Conservation (phyloP, 208 protist genomes). For the Crithidia brevicula region DNA sequence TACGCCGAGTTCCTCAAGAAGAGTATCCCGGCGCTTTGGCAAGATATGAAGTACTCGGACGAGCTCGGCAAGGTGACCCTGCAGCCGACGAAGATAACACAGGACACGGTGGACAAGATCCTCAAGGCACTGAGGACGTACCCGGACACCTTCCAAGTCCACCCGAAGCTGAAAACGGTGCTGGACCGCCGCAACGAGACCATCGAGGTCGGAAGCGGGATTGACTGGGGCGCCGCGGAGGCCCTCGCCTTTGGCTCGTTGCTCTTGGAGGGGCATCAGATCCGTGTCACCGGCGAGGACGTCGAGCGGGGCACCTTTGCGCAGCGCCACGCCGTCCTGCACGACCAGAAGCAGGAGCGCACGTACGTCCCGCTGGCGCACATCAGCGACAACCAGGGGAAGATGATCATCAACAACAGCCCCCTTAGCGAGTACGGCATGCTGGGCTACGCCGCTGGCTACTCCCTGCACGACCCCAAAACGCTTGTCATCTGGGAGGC, state of each 20-base stretch:
- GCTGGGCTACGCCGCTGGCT: slow-evolving; percentile 97
- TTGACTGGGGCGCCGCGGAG: slow-evolving; percentile 96
- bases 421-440: slow-evolving; percentile 97
- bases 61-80: slow-evolving; percentile 65
- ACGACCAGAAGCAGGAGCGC: slow-evolving; percentile 89
- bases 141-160: slow-evolving; percentile 83
- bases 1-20: slow-evolving; percentile 87
- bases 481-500: slow-evolving; percentile 98
- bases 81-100: slow-evolving; percentile 72
- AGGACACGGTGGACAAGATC: slow-evolving; percentile 57
- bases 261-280: slow-evolving; percentile 94
- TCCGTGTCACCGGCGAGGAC: slow-evolving; percentile 96
- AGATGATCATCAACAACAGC: slow-evolving; percentile 94
- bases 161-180: slow-evolving; percentile 82
- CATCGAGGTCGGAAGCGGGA: slow-evolving; percentile 70
- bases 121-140: slow-evolving; percentile 59
- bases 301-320: slow-evolving; percentile 98
- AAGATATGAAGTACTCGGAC: slow-evolving; percentile 81
- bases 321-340: slow-evolving; percentile 96
- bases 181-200: slow-evolving; percentile 81
- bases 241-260: slow-evolving; percentile 95
- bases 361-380: slow-evolving; percentile 83
- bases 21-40: slow-evolving; percentile 72
- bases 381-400: slow-evolving; percentile 71
- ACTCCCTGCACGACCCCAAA: slow-evolving; percentile 95